Percentiles rank a stretch among this genome's conserved stretches.
phyloP scores from a whole-genome alignment of 148 eudicot species.

The Suaeda aralocaspica region DNA sequence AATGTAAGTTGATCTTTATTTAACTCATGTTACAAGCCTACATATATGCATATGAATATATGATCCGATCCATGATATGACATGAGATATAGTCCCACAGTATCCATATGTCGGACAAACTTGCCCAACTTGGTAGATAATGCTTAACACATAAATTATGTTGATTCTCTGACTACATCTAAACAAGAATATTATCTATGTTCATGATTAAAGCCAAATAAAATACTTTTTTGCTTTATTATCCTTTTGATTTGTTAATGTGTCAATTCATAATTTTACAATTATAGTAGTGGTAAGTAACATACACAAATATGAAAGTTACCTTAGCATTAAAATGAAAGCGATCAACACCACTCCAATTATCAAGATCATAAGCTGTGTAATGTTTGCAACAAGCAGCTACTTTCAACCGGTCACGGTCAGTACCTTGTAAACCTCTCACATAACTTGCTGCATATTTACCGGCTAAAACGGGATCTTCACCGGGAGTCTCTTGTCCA shows the following conservation, averaged over 20 bases:
- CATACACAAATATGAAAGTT: too few species aligned
- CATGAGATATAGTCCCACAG: not conserved
- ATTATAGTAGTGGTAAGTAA: too few species aligned
- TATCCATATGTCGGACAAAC: slow-evolving; percentile 13
- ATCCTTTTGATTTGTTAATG: too few species aligned
- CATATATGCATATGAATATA: too few species aligned
- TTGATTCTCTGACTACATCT: too few species aligned
- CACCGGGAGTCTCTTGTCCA: slow-evolving; percentile 98
- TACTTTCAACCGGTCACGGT: slow-evolving; percentile 65
- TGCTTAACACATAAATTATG: too few species aligned
- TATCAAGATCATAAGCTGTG: slow-evolving; percentile 92
- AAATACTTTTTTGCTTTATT: too few species aligned
- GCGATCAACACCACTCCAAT: slow-evolving; percentile 86
- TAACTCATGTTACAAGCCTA: not conserved
- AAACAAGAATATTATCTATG: too few species aligned
- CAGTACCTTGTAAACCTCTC: slow-evolving; percentile 67
- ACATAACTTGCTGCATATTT: slow-evolving; percentile 72
- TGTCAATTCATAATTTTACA: too few species aligned
- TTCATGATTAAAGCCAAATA: not conserved
- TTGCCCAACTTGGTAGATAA: slow-evolving; percentile 2
- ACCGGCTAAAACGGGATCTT: slow-evolving; percentile 73
- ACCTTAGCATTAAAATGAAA: slow-evolving; percentile 84
- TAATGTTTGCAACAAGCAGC: slow-evolving; percentile 94
- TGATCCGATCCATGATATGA: too few species aligned
- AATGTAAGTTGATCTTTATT: too few species aligned